These are phyloP conservation scores for Penicillium macrosclerotiorum DNA, from an alignment of 495 filamentous ascomycete genomes.

Conservation along the genomic window DNA sequence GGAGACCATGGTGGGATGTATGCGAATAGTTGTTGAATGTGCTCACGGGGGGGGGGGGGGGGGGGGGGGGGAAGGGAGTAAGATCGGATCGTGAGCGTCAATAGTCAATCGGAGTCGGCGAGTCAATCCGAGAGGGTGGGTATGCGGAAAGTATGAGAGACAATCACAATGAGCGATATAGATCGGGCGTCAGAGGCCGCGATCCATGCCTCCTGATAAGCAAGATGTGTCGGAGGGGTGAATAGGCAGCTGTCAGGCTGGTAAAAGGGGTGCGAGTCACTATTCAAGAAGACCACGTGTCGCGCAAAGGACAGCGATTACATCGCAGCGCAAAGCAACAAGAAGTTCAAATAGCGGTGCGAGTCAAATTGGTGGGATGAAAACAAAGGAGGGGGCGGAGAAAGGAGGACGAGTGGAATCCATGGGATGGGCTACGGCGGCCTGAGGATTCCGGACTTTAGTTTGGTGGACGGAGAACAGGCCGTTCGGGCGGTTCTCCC, in stretches of 20 bases:
- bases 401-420: constrained; percentile 26
- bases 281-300: constrained; percentile 17
- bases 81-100: background rate
- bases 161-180: background rate
- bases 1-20: constrained; percentile 65
- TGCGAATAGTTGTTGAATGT: background rate
- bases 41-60: constrained; percentile 6
- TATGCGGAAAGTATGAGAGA: background rate
- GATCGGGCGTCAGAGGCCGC: constrained; percentile 10
- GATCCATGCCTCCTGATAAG: constrained; percentile 13
- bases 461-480: no score
- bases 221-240: constrained; percentile 8
- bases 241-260: constrained; percentile 8
- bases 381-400: constrained; percentile 22
- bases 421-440: no score
- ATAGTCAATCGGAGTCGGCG: background rate
- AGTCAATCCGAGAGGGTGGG: background rate
- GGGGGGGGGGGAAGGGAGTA: background rate
- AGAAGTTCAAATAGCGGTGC: no score
- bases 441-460: no score
- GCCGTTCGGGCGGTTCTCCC: no score
- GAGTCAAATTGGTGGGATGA: background rate
- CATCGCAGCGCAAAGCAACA: constrained; percentile 39
- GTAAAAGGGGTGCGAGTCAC: constrained; percentile 7
- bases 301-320: constrained; percentile 20